Percentiles rank a stretch among this genome's conserved stretches.
Conservation (phyloP, 139 green algal species). For the Zygnema circumcarinatum region DNA sequence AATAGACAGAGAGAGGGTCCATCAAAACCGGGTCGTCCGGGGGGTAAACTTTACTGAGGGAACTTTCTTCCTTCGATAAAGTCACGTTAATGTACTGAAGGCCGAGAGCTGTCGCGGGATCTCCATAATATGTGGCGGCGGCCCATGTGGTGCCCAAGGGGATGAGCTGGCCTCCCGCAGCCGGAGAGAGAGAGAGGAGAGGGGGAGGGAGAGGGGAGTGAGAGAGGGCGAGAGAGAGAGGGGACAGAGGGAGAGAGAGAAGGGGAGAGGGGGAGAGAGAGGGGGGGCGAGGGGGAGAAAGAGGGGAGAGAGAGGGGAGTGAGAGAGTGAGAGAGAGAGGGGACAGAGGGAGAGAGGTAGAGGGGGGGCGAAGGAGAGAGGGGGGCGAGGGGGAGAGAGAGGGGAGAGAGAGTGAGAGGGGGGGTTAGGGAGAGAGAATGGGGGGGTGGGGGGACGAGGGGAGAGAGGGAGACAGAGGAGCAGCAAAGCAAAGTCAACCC, state of each 20-base stretch:
- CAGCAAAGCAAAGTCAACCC: no score
- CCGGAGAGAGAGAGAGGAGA: neutral
- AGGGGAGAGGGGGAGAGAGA: neutral
- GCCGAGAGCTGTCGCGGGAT: neutral
- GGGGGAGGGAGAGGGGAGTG: neutral
- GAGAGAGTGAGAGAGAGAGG: neutral
- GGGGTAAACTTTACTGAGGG: constrained; percentile 11
- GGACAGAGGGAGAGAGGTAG: no score
- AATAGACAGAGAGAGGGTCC: constrained; percentile 2
- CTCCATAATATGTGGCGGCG: neutral
- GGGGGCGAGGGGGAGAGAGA: no score
- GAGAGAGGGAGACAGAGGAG: no score
- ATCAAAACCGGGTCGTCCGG: constrained; percentile 4
- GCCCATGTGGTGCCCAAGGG: neutral
- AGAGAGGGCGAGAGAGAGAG: neutral
- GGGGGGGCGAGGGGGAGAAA: neutral
- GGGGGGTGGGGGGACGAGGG: no score
- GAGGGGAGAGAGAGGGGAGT: neutral
- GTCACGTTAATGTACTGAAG: constrained; percentile 2
- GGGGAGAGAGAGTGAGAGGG: no score
- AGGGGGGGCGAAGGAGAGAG: no score
- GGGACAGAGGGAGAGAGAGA: neutral
- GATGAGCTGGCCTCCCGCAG: constrained; percentile 2
- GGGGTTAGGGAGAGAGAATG: no score
- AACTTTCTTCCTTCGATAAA: neutral